Conservation (phyloP, 225 moss, liverwort and hornwort genomes). For the Physcomitrellopsis africana region DNA sequence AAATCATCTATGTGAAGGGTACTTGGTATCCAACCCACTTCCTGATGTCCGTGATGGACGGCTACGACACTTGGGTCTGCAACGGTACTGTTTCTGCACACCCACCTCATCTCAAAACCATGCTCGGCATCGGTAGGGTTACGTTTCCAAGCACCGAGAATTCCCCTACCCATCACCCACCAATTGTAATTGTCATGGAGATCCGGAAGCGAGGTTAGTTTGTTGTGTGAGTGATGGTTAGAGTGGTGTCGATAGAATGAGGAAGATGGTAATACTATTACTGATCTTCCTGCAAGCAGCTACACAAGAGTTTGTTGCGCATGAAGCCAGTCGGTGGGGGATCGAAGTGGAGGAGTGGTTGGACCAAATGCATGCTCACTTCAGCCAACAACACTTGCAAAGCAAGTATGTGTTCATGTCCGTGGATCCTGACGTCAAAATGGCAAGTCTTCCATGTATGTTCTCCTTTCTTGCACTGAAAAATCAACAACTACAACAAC, state of each 20-base stretch:
- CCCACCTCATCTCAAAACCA: no score
- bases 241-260: no score
- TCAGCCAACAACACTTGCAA: slow-evolving; percentile 1
- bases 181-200: no score
- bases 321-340: slow-evolving; percentile 26
- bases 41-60: slow-evolving; percentile 26
- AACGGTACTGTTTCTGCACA: slow-evolving; percentile 7
- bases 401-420: slow-evolving; percentile 30
- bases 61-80: slow-evolving; percentile 28
- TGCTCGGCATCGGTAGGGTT: no score
- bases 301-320: slow-evolving; percentile 34
- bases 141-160: no score
- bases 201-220: no score
- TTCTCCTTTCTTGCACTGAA: slow-evolving; percentile 20
- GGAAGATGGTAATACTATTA: no score
- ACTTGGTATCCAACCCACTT: slow-evolving; percentile 38
- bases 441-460: slow-evolving; percentile 49
- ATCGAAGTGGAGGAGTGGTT: slow-evolving; percentile 32
- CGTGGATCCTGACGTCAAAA: slow-evolving; percentile 12
- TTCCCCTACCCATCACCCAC: no score
- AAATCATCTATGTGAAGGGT: slow-evolving; percentile 31
- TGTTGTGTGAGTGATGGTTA: no score
- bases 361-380: slow-evolving; percentile 22
- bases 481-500: no score
- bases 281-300: neutral